Base-by-base conservation (phyloP, 192 early-diverging fungal genomes). In the Coemansia sp. region DNA sequence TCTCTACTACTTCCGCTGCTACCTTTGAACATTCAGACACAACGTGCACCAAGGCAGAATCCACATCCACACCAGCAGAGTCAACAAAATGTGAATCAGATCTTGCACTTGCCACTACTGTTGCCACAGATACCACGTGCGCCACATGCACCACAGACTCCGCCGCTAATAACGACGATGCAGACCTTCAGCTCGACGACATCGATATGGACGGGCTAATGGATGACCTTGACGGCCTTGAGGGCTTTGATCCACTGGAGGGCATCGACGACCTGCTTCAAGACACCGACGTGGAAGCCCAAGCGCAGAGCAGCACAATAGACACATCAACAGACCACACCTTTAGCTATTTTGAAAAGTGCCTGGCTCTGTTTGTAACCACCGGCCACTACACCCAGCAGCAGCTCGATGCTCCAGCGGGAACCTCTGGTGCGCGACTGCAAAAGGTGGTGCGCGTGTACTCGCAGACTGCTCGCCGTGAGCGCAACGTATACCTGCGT, bases 401-500 rank as follows among this genome's bases (percentile, higher is more conserved):
- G 0, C 59, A 62, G 37, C 24, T 50, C 10, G 37, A 67, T 17
- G 46, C 41, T 3, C 32, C 28, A 17, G 9, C 51, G 1, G 22
- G 33, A 7, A 42, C 51, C 2, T 2, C 42, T 3, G 64, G 60
- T 4, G 50, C 60, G 14, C 40, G 56, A 11, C 38, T 13, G 13
- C 65, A 67, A 53, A 67, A 68, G 46, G 46, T 58, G 26, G 60
- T 68, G 15, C 65, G 65, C 0, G 65, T 75, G 41, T 68, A 64
- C 17, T 66, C 72, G 30, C 55, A 75, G 46, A 68, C 60, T 9
- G 65, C 56, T 17, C 52, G 35, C 24, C 52, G 56, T 5, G 65
- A 71, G 27, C 60, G 67, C 9, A 33, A 41, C 35, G 50, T 81
- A 17, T 48, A 80, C 43, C 56, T 92, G 46, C 81, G 88, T 10